A percentile compares a stretch with the other conserved stretches of the same genome.
Evolutionary conservation across 345 rosid genomes (phyloP).

Genomic region (Geranium rotundifolium): DNA sequence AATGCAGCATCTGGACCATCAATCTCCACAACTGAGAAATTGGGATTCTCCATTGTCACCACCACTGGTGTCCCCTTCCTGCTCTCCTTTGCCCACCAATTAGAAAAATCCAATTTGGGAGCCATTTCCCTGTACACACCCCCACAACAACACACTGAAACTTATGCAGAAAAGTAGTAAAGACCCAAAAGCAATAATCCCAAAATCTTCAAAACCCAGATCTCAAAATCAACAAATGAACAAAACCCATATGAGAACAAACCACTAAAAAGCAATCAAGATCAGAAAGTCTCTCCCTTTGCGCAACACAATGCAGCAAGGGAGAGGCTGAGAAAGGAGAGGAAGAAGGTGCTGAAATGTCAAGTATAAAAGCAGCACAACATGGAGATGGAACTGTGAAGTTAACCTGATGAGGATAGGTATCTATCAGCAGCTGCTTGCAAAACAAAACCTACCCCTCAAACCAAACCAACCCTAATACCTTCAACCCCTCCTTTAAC

Average conservation of each 20-base stretch:
- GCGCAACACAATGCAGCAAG: neutral
- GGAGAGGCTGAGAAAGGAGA: neutral
- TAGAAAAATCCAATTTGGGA: constrained; percentile 56
- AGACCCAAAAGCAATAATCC: too few relatives aligned
- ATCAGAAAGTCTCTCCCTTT: neutral
- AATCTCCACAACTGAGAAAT: constrained; percentile 73
- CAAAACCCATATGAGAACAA: neutral
- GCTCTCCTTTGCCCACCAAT: constrained; percentile 55
- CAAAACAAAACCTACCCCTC: neutral
- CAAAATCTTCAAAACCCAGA: constrained; percentile 3
- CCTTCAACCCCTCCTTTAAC: neutral
- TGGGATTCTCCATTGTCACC: constrained; percentile 82
- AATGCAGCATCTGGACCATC: constrained; percentile 83
- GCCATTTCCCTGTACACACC: constrained; percentile 28
- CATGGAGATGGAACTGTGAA: constrained; percentile 3
- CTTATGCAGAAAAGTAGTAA: too few relatives aligned
- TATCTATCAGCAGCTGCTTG: neutral
- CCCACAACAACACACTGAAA: neutral
- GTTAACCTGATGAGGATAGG: constrained; percentile 7
- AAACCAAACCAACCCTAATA: neutral
- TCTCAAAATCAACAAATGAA: constrained; percentile 2
- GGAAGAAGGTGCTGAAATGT: neutral
- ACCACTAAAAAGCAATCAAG: neutral
- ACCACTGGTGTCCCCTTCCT: constrained; percentile 76
- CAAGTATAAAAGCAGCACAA: constrained; percentile 3